Conservation (phyloP, 1,139 yeast genomes). For the Eremothecium sinecaudum region DNA sequence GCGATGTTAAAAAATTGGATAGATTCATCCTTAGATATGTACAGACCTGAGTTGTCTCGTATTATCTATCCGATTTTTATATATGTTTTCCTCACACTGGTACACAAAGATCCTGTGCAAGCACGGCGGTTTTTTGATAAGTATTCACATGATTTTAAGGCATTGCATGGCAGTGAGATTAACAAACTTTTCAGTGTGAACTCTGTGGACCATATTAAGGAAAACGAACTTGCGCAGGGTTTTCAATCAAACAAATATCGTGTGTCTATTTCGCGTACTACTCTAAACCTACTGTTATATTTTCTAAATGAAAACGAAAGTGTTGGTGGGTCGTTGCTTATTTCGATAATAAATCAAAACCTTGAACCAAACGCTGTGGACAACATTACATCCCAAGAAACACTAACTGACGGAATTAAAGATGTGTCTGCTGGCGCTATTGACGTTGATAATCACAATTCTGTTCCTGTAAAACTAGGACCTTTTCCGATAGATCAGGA, state of each 20-base stretch:
- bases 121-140: slow-evolving; percentile 72
- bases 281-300: slow-evolving; percentile 72
- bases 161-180: slow-evolving; percentile 73
- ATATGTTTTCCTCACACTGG: slow-evolving; percentile 74
- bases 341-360: slow-evolving; percentile 78
- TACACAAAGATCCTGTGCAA: slow-evolving; percentile 49
- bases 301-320: slow-evolving; percentile 89
- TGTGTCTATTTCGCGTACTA: slow-evolving; percentile 70
- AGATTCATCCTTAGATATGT: slow-evolving; percentile 82
- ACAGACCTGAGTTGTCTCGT: slow-evolving; percentile 78
- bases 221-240: slow-evolving; percentile 69
- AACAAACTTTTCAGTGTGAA: slow-evolving; percentile 63
- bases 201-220: slow-evolving; percentile 70
- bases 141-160: slow-evolving; percentile 62
- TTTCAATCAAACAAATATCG: slow-evolving; percentile 67
- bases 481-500: slow-evolving; percentile 79
- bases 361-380: slow-evolving; percentile 53
- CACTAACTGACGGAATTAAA: slow-evolving; percentile 28
- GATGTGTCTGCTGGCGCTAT: slow-evolving; percentile 53
- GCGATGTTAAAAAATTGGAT: slow-evolving; percentile 79
- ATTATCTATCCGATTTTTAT: slow-evolving; percentile 84
- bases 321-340: slow-evolving; percentile 81
- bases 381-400: slow-evolving; percentile 25
- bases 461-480: slow-evolving; percentile 72
- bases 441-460: slow-evolving; percentile 44